phyloP scores from a whole-genome alignment of 176 grass and related monocot genomes.

The Triticum aestivum region IWGSC_CS_RefSeq_v2.1 NC_057809.1:399831181-399831680 shows the following conservation, averaged over 20 bases:
- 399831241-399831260: conserved; percentile 3
- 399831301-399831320: background rate
- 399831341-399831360: background rate
- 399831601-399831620: background rate
- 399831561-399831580: background rate
- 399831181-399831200: conserved; percentile 26
- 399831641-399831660: background rate
- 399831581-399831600: conserved; percentile 16
- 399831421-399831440: background rate
- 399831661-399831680: no score
- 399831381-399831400: background rate
- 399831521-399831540: background rate
- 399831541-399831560: background rate
- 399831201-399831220: conserved; percentile 27
- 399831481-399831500: conserved; percentile 13
- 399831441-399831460: background rate
- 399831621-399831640: background rate
- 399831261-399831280: conserved; percentile 34
- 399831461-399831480: background rate
- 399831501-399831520: background rate
- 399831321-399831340: background rate
- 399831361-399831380: background rate
- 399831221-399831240: background rate
- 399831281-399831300: background rate
- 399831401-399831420: background rate